Evolutionary conservation across 2,329 filamentous ascomycete genomes (phyloP).

Genomic region (Xylaria sp.): DNA sequence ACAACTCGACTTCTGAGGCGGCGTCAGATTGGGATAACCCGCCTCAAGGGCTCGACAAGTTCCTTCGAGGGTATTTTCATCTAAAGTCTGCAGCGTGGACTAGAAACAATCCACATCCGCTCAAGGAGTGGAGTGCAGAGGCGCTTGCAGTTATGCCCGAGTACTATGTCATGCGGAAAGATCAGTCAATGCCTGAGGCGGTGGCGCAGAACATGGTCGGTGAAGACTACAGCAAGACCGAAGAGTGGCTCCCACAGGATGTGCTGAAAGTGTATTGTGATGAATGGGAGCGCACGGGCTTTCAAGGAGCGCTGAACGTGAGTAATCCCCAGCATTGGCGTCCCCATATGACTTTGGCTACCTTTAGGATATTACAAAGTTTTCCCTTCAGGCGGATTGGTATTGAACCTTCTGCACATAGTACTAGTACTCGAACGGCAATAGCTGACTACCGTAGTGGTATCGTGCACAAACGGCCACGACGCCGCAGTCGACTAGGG

Average conservation of each 20-base stretch:
- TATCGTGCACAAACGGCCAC: constrained; percentile 69
- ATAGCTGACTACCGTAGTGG: constrained; percentile 54
- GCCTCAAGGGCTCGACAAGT: constrained; percentile 59
- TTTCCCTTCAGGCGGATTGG: background rate
- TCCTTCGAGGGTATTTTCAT: constrained; percentile 74
- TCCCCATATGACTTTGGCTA: background rate
- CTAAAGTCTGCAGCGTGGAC: constrained; percentile 73
- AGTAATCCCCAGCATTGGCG: background rate
- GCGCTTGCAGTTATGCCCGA: constrained; percentile 70
- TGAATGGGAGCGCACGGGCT: constrained; percentile 71
- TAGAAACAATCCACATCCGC: constrained; percentile 63
- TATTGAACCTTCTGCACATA: too few relatives aligned
- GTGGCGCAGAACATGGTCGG: constrained; percentile 65
- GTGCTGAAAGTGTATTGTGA: constrained; percentile 69
- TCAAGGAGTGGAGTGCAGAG: constrained; percentile 66
- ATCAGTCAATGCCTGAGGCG: constrained; percentile 67
- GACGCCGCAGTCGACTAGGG: constrained; percentile 55
- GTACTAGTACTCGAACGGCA: background rate
- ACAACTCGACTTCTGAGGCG: constrained; percentile 64
- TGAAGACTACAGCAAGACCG: constrained; percentile 58
- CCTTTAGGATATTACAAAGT: too few relatives aligned
- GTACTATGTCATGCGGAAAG: constrained; percentile 74
- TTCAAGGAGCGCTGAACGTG: constrained; percentile 70
- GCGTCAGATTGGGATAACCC: constrained; percentile 58
- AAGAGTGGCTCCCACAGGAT: constrained; percentile 66